Conservation (phyloP, 805 yeast genomes). For the Nakazawaea wickerhamii region DNA sequence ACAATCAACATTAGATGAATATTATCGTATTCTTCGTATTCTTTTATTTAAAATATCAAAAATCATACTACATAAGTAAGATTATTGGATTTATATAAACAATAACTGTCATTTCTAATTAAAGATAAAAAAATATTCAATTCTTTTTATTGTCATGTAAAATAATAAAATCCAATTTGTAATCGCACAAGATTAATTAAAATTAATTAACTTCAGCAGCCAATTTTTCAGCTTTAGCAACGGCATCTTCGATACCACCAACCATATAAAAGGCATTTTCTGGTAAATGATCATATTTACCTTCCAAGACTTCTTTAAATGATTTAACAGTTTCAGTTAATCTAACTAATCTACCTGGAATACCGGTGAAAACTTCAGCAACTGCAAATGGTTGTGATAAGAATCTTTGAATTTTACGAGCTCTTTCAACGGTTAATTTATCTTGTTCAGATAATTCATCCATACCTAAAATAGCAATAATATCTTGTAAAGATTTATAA, state of each 20-base stretch:
- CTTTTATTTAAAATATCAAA: conserved; percentile 1
- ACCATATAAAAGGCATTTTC: conserved; percentile 99
- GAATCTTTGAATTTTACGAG: conserved; percentile 99
- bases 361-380: conserved; percentile 99
- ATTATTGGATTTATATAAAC: too few relatives aligned
- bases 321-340: conserved; percentile 91
- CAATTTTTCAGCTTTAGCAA: conserved; percentile 98
- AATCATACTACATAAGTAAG: neutral
- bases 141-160: neutral
- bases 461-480: conserved; percentile 99
- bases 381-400: conserved; percentile 99
- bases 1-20: conserved; percentile 1
- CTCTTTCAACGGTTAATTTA: conserved; percentile 99
- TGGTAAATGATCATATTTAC: conserved; percentile 98
- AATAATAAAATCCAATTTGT: neutral
- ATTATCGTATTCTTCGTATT: conserved; percentile 12
- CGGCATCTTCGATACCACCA: conserved; percentile 98
- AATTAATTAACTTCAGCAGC: conserved; percentile 76
- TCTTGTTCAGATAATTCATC: conserved; percentile 98
- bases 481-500: conserved; percentile 99
- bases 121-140: neutral
- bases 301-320: conserved; percentile 95
- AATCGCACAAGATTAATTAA: neutral
- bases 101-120: neutral
- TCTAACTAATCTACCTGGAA: conserved; percentile 95